Conservation (phyloP, 192 early-diverging fungal species). For the Phlyctochytrium bullatum region DNA sequence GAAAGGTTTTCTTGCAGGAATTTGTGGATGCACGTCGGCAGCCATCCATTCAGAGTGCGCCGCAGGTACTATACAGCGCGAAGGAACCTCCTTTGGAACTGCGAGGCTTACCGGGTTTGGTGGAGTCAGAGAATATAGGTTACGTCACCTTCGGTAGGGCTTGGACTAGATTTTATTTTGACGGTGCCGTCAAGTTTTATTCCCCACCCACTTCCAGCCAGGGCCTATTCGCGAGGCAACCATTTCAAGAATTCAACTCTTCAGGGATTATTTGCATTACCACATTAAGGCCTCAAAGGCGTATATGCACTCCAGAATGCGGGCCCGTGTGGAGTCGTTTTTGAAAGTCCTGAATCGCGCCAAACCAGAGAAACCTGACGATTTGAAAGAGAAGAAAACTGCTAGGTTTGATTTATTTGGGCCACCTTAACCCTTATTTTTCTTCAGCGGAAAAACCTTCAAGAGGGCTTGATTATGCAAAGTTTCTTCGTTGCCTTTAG, state of each 20-base stretch:
- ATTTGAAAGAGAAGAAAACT: slow-evolving; percentile 49
- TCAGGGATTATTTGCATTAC: slow-evolving; percentile 98
- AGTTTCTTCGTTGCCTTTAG: no score
- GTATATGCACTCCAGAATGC: slow-evolving; percentile 99
- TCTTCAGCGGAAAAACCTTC: slow-evolving; percentile 43
- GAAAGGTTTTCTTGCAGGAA: slow-evolving; percentile 97
- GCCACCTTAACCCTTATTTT: not conserved
- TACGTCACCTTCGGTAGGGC: slow-evolving; percentile 92
- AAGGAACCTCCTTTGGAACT: slow-evolving; percentile 96
- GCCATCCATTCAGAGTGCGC: slow-evolving; percentile 87
- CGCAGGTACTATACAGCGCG: slow-evolving; percentile 88
- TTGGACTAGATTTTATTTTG: not conserved
- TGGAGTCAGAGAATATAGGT: slow-evolving; percentile 81
- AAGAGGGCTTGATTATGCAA: slow-evolving; percentile 11
- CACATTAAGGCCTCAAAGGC: slow-evolving; percentile 99
- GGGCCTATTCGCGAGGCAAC: slow-evolving; percentile 77
- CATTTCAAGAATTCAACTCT: slow-evolving; percentile 94
- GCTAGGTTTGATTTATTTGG: slow-evolving; percentile 26
- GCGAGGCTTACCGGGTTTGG: slow-evolving; percentile 63
- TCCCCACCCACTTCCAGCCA: slow-evolving; percentile 82
- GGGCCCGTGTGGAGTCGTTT: slow-evolving; percentile 90
- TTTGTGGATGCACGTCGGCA: slow-evolving; percentile 97
- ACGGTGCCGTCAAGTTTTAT: slow-evolving; percentile 67
- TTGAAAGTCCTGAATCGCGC: slow-evolving; percentile 98
- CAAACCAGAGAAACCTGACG: slow-evolving; percentile 79